Evolutionary conservation across 2,329 filamentous ascomycete genomes (phyloP).

Genomic region (Tolypocladium ophioglossoides): DNA sequence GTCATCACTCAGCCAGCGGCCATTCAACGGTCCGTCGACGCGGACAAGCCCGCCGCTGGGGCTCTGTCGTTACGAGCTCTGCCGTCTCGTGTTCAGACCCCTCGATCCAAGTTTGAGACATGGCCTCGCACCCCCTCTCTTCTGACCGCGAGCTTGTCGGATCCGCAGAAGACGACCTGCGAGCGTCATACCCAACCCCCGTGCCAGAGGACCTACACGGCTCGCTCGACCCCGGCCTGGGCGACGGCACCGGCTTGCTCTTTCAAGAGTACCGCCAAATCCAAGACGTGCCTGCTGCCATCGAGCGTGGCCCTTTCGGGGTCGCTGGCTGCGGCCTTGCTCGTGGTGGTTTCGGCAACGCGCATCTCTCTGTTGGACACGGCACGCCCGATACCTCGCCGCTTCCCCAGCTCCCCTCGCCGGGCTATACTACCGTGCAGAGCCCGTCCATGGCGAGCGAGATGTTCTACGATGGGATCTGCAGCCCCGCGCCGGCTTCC

Average conservation of each 20-base stretch:
- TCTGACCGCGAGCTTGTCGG: background rate
- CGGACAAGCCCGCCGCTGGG: background rate
- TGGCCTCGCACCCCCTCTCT: background rate
- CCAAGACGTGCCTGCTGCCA: no score
- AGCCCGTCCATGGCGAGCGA: slow-evolving; percentile 6
- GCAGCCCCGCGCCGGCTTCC: background rate
- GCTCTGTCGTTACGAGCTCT: background rate
- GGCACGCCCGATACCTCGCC: background rate
- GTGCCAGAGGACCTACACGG: background rate
- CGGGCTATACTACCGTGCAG: background rate
- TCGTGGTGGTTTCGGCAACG: background rate
- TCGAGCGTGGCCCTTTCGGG: background rate
- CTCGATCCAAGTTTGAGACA: background rate
- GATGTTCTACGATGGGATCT: background rate
- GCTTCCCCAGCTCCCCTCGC: background rate
- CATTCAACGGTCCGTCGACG: background rate
- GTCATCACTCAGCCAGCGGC: background rate
- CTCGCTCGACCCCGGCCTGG: background rate
- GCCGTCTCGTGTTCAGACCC: background rate
- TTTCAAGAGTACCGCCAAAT: background rate
- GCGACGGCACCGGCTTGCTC: background rate
- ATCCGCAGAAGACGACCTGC: background rate
- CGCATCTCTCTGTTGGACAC: background rate
- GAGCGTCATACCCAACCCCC: background rate
- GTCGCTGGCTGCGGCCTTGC: background rate